Base-by-base conservation (phyloP, 164 flowering plant genomes). In the Dillenia suffruticosa region DNA sequence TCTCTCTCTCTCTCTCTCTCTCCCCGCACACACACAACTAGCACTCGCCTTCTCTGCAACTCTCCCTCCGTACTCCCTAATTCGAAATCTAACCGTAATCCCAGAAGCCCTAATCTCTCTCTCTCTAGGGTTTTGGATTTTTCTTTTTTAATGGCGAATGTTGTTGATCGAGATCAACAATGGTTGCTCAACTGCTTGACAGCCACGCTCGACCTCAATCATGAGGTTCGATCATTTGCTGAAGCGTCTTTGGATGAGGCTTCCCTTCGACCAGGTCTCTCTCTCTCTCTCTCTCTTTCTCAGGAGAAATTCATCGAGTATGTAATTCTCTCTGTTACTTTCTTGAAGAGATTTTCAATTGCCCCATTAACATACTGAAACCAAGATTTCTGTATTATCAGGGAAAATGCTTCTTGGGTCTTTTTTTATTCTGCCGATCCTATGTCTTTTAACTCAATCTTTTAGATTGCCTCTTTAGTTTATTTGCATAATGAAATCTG, bases 201-300 rank as follows among this genome's bases (percentile, higher is more conserved):
- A 57, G 97, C 97, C 9, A 82, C 97, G 13, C 86, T 94, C 9
- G 96, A 90, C 57, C 81, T 88, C 43, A 85, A 81, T 66, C 91
- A 80, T 0, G 84, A 89, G 15, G 81, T 85, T 67, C 86, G 97
- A 49, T 77, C 90, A 4, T 85, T 86, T 49, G 99, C 97, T 10
- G 99, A 94, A 70, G 81, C 92, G 9, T 89, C 97, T 1, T 76
- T 94, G n/a, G 65, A 74, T 47, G 93, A 94, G 67, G 99, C 99
- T 11, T 86, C 95, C 32, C 78, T 74, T 47, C 97, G 87, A 55
- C 87, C 93, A 76, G 99, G 99, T 92, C 24, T 32, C 40, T 32
- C 40, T 32, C 40, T 32, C 32, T 26, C 32, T 26, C 3, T 26
- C 32, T 19, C 22, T 19, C 22, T 19, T 19, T 26, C 40, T 32